Evolutionary conservation across 495 filamentous ascomycete species (phyloP), one percentile per base, ranked within the genome.

Genomic region (Podospora fimiseda): DNA sequence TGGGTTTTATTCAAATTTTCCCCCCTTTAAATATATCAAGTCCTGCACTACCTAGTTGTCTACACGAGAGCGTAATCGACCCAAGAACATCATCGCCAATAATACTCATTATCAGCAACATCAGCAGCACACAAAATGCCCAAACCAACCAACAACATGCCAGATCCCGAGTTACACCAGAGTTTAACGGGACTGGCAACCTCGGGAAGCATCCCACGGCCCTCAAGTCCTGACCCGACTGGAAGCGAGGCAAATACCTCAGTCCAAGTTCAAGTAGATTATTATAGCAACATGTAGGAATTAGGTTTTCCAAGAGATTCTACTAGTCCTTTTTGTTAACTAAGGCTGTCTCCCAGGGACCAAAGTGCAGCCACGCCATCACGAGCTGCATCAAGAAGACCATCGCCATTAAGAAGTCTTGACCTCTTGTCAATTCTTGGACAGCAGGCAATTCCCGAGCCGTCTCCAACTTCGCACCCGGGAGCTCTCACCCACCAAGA

Each of bases 241-340:
- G 51, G 33, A 7, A 62, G 63, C 40, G 65, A 66, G 20, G 55
- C 56, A 21, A 57, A 60, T 23, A 60, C 57, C n/a, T 66, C 63
- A 24, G 50, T 62, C n/a, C 60, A 66, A 19, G 58, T 59, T 22
- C 54, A 64, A 16, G 9, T 60, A 13, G 63, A 66, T 44, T 40
- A 41, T n/a, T 39, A 19, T 24, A 66, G 61, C 24, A 51, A 57
- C 20, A 59, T 61, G 65, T 66, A n/a, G n/a, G n/a, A n/a, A n/a
- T n/a, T n/a, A n/a, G n/a, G n/a, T n/a, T n/a, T n/a, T n/a, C n/a
- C n/a, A n/a, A n/a, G n/a, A n/a, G n/a, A n/a, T n/a, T n/a, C n/a
- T n/a, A n/a, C n/a, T n/a, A n/a, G n/a, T n/a, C n/a, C n/a, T n/a
- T n/a, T n/a, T n/a, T n/a, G n/a, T n/a, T n/a, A n/a, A n/a, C n/a